A percentile compares a stretch with the other conserved stretches of the same genome.
Conservation (phyloP, 768 basidiomycete genomes). For the Rhodotorula toruloides region DNA sequence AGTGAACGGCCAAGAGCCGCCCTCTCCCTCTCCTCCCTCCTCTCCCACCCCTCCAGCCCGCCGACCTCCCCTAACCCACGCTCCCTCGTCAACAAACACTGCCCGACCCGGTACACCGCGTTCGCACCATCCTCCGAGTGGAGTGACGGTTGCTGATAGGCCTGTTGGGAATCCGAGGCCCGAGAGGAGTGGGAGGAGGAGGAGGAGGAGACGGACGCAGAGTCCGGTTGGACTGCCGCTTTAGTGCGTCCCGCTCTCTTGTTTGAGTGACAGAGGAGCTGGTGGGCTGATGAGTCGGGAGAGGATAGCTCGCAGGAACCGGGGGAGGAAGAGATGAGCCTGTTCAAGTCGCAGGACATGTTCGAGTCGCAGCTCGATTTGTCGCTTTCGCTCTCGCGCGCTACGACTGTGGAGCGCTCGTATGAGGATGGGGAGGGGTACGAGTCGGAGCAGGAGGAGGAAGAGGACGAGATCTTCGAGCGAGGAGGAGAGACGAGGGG, state of each 20-base stretch:
- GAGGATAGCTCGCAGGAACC: conserved; percentile 23
- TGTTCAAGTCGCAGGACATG: conserved; percentile 17
- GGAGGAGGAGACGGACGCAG: conserved; percentile 19
- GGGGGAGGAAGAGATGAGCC: conserved; percentile 26
- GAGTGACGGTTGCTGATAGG: conserved; percentile 20
- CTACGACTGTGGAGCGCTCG: background rate
- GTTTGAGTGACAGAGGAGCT: background rate
- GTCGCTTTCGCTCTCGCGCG: conserved; percentile 1
- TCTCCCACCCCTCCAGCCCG: background rate
- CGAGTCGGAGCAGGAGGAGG: background rate
- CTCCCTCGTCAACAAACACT: background rate
- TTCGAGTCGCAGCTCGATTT: conserved; percentile 1
- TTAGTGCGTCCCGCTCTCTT: conserved; percentile 7
- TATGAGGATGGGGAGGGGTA: background rate
- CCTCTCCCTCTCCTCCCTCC: background rate
- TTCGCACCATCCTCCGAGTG: conserved; percentile 24
- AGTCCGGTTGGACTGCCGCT: conserved; percentile 31
- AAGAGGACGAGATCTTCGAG: background rate
- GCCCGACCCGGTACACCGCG: conserved; percentile 11
- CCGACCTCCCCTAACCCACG: background rate
- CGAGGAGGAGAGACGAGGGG: background rate
- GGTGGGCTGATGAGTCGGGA: no score
- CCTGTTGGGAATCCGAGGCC: conserved; percentile 9
- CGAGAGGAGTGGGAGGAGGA: conserved; percentile 4
- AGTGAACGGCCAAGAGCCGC: no score